A percentile compares a stretch with the other conserved stretches of the same genome.
These are phyloP conservation scores for Phanerodontia chrysosporium DNA, from an alignment of 768 basidiomycete genomes.

Conservation along the genomic window DNA sequence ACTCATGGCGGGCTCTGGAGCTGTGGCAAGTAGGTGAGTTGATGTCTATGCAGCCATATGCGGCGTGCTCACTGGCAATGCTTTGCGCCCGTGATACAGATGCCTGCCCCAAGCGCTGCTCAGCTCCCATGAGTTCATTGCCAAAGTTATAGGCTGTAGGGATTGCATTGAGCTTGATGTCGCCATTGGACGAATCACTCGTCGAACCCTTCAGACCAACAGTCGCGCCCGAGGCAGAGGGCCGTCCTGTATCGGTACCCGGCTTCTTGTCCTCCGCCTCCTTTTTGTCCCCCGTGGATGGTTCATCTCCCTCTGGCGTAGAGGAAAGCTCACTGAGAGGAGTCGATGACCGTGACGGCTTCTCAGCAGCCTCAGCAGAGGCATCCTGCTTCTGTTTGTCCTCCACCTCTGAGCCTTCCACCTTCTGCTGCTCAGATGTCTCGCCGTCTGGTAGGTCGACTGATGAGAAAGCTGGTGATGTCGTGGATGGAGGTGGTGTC, in stretches of 20 bases:
- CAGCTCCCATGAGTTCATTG: background rate
- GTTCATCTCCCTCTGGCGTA: conserved; percentile 54
- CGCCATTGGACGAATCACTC: background rate
- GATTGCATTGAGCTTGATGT: background rate
- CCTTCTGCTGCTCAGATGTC: conserved; percentile 9
- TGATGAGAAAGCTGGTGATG: conserved; percentile 11
- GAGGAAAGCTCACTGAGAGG: conserved; percentile 78
- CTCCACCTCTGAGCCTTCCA: conserved; percentile 15
- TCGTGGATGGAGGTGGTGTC: conserved; percentile 23
- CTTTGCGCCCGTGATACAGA: background rate
- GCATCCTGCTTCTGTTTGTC: conserved; percentile 34
- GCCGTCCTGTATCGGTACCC: background rate
- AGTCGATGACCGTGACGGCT: conserved; percentile 55
- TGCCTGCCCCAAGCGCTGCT: background rate
- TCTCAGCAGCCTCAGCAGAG: conserved; percentile 27
- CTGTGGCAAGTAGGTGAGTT: background rate
- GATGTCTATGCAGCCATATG: background rate
- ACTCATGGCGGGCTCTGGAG: conserved; percentile 9
- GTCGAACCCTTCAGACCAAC: background rate
- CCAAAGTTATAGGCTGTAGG: background rate
- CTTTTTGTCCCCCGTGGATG: conserved; percentile 33
- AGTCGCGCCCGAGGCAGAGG: background rate
- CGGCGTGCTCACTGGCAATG: conserved; percentile 8
- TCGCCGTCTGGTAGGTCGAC: conserved; percentile 9
- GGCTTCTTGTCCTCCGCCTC: conserved; percentile 8